phyloP scores from a whole-genome alignment of 1,139 yeast species.

The Debaryomyces coudertii region DNA sequence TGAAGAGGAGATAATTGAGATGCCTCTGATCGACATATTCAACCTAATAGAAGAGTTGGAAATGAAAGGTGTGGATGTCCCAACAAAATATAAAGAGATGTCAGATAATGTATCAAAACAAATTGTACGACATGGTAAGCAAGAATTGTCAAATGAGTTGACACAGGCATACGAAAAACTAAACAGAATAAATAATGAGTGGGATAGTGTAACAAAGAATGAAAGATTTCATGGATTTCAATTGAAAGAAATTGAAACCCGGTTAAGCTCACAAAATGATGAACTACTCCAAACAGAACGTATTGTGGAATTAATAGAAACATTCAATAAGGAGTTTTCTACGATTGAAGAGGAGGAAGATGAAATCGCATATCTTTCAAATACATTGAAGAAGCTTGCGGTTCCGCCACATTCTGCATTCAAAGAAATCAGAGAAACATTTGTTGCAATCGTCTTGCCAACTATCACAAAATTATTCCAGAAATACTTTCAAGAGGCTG shows the following conservation, averaged over 20 bases:
- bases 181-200: conserved; percentile 18
- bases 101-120: conserved; percentile 21
- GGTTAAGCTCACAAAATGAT: background rate
- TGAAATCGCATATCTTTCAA: conserved; percentile 2
- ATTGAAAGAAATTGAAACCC: conserved; percentile 15
- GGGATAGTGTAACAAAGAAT: conserved; percentile 22
- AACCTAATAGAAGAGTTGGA: conserved; percentile 33
- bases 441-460: conserved; percentile 13
- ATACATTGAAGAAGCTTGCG: conserved; percentile 3
- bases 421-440: conserved; percentile 12
- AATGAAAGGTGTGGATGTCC: conserved; percentile 30
- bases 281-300: conserved; percentile 2
- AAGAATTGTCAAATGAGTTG: conserved; percentile 14
- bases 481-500: conserved; percentile 9
- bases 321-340: background rate
- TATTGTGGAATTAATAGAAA: background rate
- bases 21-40: conserved; percentile 22
- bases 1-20: conserved; percentile 14
- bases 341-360: conserved; percentile 2
- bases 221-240: conserved; percentile 24
- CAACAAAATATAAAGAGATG: conserved; percentile 27
- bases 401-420: background rate
- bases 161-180: conserved; percentile 19
- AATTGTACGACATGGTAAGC: conserved; percentile 1
- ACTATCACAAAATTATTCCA: conserved; percentile 15